Evolutionary conservation across 192 early-diverging fungal species (phyloP).

Genomic region (Diversispora epigaea): DNA sequence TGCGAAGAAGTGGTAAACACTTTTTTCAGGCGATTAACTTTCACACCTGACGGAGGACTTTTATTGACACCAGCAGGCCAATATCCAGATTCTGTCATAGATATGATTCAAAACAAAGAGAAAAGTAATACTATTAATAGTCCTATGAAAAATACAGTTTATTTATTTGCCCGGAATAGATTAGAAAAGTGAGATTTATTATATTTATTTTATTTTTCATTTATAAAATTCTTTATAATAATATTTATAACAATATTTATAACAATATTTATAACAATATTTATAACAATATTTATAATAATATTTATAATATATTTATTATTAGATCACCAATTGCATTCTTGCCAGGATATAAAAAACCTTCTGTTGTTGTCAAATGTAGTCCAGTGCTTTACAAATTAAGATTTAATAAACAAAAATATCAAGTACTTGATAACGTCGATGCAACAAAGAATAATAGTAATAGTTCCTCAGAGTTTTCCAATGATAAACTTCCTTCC

Average conservation of each 20-base stretch:
- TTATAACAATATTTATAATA: neutral
- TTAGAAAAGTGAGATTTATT: slow-evolving; percentile 45
- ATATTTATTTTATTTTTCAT: neutral
- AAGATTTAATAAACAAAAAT: slow-evolving; percentile 8
- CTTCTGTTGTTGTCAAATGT: slow-evolving; percentile 78
- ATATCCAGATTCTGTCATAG: slow-evolving; percentile 39
- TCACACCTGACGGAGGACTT: slow-evolving; percentile 86
- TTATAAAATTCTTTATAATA: too few relatives aligned
- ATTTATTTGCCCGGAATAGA: slow-evolving; percentile 64
- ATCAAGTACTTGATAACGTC: too few relatives aligned
- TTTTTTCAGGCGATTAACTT: slow-evolving; percentile 84
- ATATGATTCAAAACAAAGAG: slow-evolving; percentile 22
- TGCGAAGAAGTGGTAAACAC: slow-evolving; percentile 87
- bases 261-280: neutral
- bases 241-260: too few relatives aligned
- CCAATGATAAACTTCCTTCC: neutral
- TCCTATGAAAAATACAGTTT: slow-evolving; percentile 60
- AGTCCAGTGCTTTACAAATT: slow-evolving; percentile 58
- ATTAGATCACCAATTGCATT: slow-evolving; percentile 64
- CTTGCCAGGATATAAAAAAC: slow-evolving; percentile 70
- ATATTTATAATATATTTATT: neutral
- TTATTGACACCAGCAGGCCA: slow-evolving; percentile 81
- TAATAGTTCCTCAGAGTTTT: too few relatives aligned
- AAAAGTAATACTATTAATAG: slow-evolving; percentile 29
- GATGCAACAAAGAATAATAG: too few relatives aligned